Evolutionary conservation across 345 rosid species (phyloP).

Genomic region (Anastatica hierochuntica): DNA sequence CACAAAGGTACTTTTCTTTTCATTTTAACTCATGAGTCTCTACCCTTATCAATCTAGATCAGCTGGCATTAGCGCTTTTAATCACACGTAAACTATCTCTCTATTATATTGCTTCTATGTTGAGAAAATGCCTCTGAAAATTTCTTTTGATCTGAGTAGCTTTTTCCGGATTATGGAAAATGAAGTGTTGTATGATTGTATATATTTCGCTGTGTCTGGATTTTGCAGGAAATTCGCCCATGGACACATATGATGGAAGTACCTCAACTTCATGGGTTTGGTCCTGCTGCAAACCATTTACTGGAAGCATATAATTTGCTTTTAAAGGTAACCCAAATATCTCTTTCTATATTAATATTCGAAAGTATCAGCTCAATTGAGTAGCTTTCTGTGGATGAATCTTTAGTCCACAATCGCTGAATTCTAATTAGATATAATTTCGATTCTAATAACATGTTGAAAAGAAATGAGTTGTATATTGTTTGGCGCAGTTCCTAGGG

Average conservation of each 20-base stretch:
- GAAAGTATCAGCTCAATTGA: background rate
- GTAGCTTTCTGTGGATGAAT: background rate
- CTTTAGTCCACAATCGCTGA: background rate
- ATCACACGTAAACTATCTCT: background rate
- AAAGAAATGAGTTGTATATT: slow-evolving; percentile 5
- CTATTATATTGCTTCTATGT: background rate
- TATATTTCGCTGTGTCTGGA: too few species aligned
- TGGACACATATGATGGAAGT: slow-evolving; percentile 99
- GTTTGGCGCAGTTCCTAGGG: slow-evolving; percentile 85
- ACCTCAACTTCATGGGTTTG: slow-evolving; percentile 98
- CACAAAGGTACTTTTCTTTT: slow-evolving; percentile 54
- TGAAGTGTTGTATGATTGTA: background rate
- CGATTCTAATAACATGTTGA: background rate
- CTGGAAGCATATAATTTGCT: slow-evolving; percentile 98
- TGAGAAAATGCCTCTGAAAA: background rate
- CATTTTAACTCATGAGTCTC: background rate
- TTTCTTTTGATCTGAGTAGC: background rate
- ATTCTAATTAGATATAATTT: background rate
- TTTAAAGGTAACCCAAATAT: slow-evolving; percentile 49
- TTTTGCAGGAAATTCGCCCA: slow-evolving; percentile 77
- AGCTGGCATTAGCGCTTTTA: background rate
- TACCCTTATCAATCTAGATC: background rate
- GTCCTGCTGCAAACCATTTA: slow-evolving; percentile 94
- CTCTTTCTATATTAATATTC: background rate
- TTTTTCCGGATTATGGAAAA: background rate